phyloP scores from a whole-genome alignment of 352 stramenopile species.

The Phytophthora quininea region DNA sequence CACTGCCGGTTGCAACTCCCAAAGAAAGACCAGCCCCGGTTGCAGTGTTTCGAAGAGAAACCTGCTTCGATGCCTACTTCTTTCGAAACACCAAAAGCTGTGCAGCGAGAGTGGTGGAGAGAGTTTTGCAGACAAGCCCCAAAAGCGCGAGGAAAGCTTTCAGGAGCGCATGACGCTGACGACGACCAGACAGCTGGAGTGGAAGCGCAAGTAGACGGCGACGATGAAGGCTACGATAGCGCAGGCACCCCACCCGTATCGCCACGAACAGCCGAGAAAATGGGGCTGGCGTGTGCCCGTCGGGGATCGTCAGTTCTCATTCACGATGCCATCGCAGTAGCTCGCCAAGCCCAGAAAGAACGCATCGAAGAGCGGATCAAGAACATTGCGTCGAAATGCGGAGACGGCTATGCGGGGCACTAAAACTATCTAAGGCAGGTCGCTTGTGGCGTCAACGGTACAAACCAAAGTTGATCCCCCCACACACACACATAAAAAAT shows the following conservation, averaged over 20 bases:
- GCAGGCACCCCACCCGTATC: conserved; percentile 43
- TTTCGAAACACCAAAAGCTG: conserved; percentile 1
- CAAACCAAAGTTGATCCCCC: conserved; percentile 18
- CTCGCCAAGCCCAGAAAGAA: conserved; percentile 53
- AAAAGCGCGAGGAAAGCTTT: conserved; percentile 45
- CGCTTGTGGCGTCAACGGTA: not conserved
- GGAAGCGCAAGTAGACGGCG: conserved; percentile 28
- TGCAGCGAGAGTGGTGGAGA: not conserved
- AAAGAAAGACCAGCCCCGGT: too few relatives aligned
- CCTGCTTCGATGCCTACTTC: not conserved
- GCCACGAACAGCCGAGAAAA: conserved; percentile 24
- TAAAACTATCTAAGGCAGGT: conserved; percentile 13
- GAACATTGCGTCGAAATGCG: conserved; percentile 47
- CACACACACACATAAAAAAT: conserved; percentile 9
- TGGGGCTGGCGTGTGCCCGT: conserved; percentile 33
- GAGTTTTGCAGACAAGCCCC: conserved; percentile 21
- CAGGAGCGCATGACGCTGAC: conserved; percentile 44
- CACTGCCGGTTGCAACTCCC: not conserved
- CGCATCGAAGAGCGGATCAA: conserved; percentile 69
- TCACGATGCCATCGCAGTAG: conserved; percentile 56
- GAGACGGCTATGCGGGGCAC: conserved; percentile 42
- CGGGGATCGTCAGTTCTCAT: conserved; percentile 52
- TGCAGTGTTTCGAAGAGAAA: too few relatives aligned
- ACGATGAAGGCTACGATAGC: not conserved
- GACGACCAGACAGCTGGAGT: conserved; percentile 14